Base-by-base conservation (phyloP, 495 filamentous ascomycete species). In the Usnea hakonensis region DNA sequence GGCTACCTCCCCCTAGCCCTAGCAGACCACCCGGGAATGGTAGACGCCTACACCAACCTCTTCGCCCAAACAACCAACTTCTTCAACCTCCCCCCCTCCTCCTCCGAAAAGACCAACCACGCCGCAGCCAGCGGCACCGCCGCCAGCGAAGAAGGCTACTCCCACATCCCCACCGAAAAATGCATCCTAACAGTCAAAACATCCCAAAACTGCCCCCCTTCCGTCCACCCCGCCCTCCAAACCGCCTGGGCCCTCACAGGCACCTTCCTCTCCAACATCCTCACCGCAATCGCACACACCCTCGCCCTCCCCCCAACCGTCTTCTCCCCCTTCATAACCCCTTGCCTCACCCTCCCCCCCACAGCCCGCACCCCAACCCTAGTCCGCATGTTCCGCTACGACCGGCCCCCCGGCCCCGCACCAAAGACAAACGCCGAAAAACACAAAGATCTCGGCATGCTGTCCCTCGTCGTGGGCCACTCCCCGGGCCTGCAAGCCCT, bases 141-240 rank as follows among this genome's bases (percentile, higher is more conserved):
- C 23, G 65, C 65, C 16, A 62, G 58, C 58, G 65, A 67, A 54
- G 65, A 64, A 61, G 65, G 65, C 52, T 67, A 64, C 58, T 67
- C 62, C 37, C 40, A 61, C 23, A 64, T 67, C 57, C 57, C 62
- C 3, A 10, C n/a, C 23, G 65, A 67, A 53, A 67, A 67, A 55
- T 64, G 33, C 26, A 67, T 67, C 35, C 38, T 67, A 14, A 67
- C 65, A 6, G 64, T 60, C 26, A 60, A 56, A 26, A 67, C 65
- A 19, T 46, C 58, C 0, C 26, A 16, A 6, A 57, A 28, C 48
- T 67, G 57, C 36, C 65, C 65, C 1, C 23, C 55, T 14, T 9
- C 37, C 19, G 37, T 67, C 6, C 62, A 14, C 10, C 32, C 32
- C 5, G 35, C 44, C 1, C 46, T 62, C 30, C 32, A 61, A 26